Base-by-base conservation (phyloP, 2,329 filamentous ascomycete species). In the Parastagonospora nodorum region DNA sequence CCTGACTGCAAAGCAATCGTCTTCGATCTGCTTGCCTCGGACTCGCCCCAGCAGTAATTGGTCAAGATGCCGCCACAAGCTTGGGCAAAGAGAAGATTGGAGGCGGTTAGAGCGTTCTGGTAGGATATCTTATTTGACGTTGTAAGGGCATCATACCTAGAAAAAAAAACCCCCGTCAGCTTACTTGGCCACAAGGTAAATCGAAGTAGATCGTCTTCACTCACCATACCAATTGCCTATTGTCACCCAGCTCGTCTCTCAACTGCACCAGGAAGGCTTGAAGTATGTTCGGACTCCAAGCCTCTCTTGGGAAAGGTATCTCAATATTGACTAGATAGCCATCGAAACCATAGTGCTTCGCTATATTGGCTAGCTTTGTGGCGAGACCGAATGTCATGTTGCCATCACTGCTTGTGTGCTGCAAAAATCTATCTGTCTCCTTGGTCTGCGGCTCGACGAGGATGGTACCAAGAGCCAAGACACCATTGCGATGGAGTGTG, bases 261-360 rank as follows among this genome's bases (percentile, higher is more conserved):
- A 80, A 47, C 41, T 77, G 70, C 7, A 57, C 42, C 5, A 79
- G 62, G 44, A 79, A 80, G 2, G 63, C 58, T 30, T 68, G 50
- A 1, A 79, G 53, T 4, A 67, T 32, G 6, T 58, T 35, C 2
- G 55, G 6, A 50, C 68, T 46, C 72, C 74, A 78, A 5, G 35
- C 51, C 2, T 60, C 49, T 16, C 61, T 53, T 5, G 72, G 65
- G 56, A 79, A 77, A 1, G 72, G 60, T 43, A 74, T 74, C 49
- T 80, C 77, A 19, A 80, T 73, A 41, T 80, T 79, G 30, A 80
- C 53, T 29, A 80, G 61, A 75, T 76, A 80, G 12, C 77, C 78
- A 50, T 80, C 77, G 47, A 80, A 80, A 9, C 75, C 75, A 51
- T 75, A 75, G 12, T 71, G 62, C 12, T 62, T 58, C 9, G 76